phyloP scores from a whole-genome alignment of 2,329 filamentous ascomycete species.

The Penicillium sp. region DNA sequence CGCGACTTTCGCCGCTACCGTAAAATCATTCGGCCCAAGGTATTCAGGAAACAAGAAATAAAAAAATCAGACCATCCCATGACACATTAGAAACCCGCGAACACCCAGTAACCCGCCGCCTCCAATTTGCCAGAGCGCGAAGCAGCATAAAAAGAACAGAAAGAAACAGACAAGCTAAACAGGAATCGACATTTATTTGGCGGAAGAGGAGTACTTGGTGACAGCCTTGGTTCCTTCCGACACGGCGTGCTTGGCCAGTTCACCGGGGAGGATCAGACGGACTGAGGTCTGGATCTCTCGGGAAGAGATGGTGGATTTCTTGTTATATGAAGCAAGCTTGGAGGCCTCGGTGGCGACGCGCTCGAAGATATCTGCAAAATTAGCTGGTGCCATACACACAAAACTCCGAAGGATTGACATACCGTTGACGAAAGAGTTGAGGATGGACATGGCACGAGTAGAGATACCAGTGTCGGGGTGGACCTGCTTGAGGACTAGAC shows the following conservation, averaged over 20 bases:
- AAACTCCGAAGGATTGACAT: slow-evolving; percentile 39
- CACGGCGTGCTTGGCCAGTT: slow-evolving; percentile 98
- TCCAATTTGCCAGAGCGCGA: slow-evolving; percentile 39
- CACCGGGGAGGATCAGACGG: slow-evolving; percentile 93
- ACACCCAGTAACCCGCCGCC: slow-evolving; percentile 44
- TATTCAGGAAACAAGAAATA: slow-evolving; percentile 11
- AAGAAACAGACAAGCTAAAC: slow-evolving; percentile 50
- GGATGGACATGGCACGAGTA: slow-evolving; percentile 98
- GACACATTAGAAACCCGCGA: slow-evolving; percentile 45
- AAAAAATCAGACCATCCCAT: slow-evolving; percentile 45
- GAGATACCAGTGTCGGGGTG: slow-evolving; percentile 99
- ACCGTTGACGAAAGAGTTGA: slow-evolving; percentile 99
- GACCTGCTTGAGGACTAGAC: slow-evolving; percentile 94
- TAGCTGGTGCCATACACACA: background rate
- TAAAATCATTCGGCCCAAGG: slow-evolving; percentile 34
- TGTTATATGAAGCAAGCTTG: slow-evolving; percentile 99
- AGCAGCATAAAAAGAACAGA: slow-evolving; percentile 33
- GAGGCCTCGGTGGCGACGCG: slow-evolving; percentile 97
- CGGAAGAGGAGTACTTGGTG: slow-evolving; percentile 99
- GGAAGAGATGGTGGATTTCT: slow-evolving; percentile 99
- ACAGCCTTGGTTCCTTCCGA: slow-evolving; percentile 99
- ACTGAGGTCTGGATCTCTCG: slow-evolving; percentile 99
- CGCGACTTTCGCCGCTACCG: slow-evolving; percentile 40
- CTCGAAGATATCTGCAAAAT: slow-evolving; percentile 87
- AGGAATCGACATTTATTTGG: slow-evolving; percentile 75